Percentiles rank a stretch among this genome's conserved stretches.
Evolutionary conservation across 768 basidiomycete species (phyloP).

Genomic region (Trametopsis cervina): DNA sequence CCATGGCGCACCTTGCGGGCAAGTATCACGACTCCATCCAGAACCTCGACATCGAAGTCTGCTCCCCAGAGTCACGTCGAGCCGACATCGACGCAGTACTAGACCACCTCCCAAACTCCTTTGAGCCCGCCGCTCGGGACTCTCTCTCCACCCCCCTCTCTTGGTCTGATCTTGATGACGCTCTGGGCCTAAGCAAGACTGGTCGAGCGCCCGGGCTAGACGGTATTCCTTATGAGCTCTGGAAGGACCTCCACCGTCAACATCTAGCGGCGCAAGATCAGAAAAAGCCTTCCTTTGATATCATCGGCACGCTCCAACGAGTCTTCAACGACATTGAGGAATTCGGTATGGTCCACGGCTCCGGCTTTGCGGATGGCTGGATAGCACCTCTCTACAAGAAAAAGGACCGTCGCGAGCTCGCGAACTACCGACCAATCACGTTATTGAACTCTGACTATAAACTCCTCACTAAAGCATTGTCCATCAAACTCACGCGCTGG

Average conservation of each 20-base stretch:
- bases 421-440: conserved; percentile 19
- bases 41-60: too few relatives aligned
- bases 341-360: not conserved
- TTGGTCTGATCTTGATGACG: not conserved
- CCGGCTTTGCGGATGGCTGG: conserved; percentile 9
- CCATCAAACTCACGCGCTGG: conserved; percentile 1
- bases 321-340: conserved; percentile 5
- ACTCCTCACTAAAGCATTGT: conserved; percentile 10
- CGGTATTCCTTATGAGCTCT: conserved; percentile 3
- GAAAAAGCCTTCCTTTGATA: not conserved
- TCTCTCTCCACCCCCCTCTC: too few relatives aligned
- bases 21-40: conserved; percentile 14
- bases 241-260: not conserved
- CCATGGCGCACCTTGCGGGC: conserved; percentile 14
- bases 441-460: conserved; percentile 17
- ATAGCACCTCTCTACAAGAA: conserved; percentile 18
- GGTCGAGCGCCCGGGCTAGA: conserved; percentile 3
- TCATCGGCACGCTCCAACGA: not conserved
- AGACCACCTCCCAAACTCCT: not conserved
- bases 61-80: too few relatives aligned
- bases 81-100: too few relatives aligned
- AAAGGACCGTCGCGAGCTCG: conserved; percentile 3
- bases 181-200: not conserved
- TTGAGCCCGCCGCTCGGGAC: not conserved
- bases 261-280: too few relatives aligned